These are phyloP conservation scores for Silene coronaria DNA, from an alignment of 179 eudicot species.

Conservation along the genomic window DNA sequence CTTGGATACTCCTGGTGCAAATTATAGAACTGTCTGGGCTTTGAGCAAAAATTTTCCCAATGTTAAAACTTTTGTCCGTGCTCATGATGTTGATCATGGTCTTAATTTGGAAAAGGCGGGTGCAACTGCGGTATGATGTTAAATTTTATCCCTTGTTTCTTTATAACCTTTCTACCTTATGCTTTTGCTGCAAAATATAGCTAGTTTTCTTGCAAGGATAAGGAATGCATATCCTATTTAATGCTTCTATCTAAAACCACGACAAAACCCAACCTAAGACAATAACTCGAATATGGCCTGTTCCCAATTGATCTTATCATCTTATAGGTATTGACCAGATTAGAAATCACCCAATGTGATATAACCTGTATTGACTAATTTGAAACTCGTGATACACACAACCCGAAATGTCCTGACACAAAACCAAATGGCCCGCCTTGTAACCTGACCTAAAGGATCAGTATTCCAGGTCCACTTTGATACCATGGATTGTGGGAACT, in stretches of 20 bases:
- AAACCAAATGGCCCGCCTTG: not conserved
- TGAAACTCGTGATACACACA: not conserved
- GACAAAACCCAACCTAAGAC: not conserved
- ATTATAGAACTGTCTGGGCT: conserved; percentile 98
- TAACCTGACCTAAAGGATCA: not conserved
- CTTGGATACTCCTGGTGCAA: conserved; percentile 93
- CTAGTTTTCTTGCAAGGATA: too few relatives aligned
- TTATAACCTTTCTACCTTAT: not conserved
- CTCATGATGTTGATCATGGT: conserved; percentile 98
- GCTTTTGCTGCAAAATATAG: too few relatives aligned
- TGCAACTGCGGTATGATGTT: conserved; percentile 79
- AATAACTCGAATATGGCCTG: not conserved
- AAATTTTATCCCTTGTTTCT: not conserved
- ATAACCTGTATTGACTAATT: not conserved
- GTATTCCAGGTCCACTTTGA: not conserved
- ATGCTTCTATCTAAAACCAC: not conserved
- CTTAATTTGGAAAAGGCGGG: conserved; percentile 98
- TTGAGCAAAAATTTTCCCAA: conserved; percentile 88
- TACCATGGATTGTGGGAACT: not conserved
- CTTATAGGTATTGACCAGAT: not conserved
- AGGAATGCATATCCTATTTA: not conserved
- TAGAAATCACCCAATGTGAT: not conserved
- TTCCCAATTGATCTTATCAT: too few relatives aligned
- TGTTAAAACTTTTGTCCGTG: conserved; percentile 96
- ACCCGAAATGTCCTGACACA: not conserved